Percentiles rank a stretch among this genome's conserved stretches.
These are phyloP conservation scores for Mucor plumbeus DNA, from an alignment of 371 early-diverging fungal genomes.

Conservation along the genomic window DNA sequence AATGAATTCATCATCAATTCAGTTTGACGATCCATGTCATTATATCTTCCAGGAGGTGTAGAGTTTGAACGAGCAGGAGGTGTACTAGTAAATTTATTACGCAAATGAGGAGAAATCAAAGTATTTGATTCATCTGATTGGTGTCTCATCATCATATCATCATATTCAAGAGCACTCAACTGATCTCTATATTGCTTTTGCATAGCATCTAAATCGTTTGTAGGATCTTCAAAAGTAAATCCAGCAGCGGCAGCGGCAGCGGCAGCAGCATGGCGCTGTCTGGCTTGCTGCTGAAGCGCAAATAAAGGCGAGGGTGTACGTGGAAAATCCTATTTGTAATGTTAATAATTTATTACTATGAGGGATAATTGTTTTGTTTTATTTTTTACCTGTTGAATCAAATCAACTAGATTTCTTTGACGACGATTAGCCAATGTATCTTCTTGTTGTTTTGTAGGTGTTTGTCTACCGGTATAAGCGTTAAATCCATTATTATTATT, in stretches of 20 bases:
- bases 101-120: slow-evolving; percentile 36
- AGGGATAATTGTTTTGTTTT: too few species aligned
- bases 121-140: slow-evolving; percentile 20
- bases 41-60: slow-evolving; percentile 49
- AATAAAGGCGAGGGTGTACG: slow-evolving; percentile 86
- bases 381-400: slow-evolving; percentile 44
- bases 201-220: slow-evolving; percentile 32
- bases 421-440: slow-evolving; percentile 31
- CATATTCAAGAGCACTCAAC: slow-evolving; percentile 34
- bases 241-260: too few species aligned
- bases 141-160: slow-evolving; percentile 23
- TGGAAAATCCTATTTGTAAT: slow-evolving; percentile 68
- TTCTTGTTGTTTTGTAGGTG: slow-evolving; percentile 20
- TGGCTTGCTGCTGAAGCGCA: slow-evolving; percentile 62
- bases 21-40: slow-evolving; percentile 34
- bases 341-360: too few species aligned
- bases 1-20: slow-evolving; percentile 41
- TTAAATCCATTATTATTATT: too few species aligned
- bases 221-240: slow-evolving; percentile 28
- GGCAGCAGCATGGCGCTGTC: slow-evolving; percentile 47
- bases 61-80: slow-evolving; percentile 54
- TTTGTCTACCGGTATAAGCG: slow-evolving; percentile 9
- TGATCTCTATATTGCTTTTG: slow-evolving; percentile 43
- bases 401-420: slow-evolving; percentile 40
- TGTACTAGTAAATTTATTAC: slow-evolving; percentile 39